phyloP scores from a whole-genome alignment of 2,329 filamentous ascomycete genomes.

The Aureobasidium zeae region DNA sequence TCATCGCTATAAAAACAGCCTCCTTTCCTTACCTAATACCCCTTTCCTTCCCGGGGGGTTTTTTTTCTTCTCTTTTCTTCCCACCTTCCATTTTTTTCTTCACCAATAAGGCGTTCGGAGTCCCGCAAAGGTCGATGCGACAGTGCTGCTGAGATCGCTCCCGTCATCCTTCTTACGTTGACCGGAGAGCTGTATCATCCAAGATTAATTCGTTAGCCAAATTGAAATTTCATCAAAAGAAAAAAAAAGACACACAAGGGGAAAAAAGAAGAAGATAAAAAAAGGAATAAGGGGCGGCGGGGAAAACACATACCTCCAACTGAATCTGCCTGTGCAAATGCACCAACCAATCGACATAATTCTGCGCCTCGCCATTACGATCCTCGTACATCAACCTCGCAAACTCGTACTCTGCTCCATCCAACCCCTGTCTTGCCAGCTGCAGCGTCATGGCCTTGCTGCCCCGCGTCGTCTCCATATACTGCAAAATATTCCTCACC shows the following conservation, averaged over 20 bases:
- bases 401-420: slow-evolving; percentile 95
- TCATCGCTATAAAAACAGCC: no score
- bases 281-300: no score
- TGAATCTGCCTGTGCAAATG: slow-evolving; percentile 90
- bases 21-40: no score
- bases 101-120: slow-evolving; percentile 25
- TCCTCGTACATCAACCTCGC: slow-evolving; percentile 85
- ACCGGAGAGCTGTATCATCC: slow-evolving; percentile 42
- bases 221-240: no score
- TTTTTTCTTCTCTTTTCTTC: no score
- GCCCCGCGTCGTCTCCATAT: slow-evolving; percentile 68
- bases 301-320: slow-evolving; percentile 58
- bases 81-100: no score
- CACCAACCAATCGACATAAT: slow-evolving; percentile 97
- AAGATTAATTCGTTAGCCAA: slow-evolving; percentile 1
- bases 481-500: slow-evolving; percentile 86
- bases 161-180: slow-evolving; percentile 55
- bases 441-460: slow-evolving; percentile 85
- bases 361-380: slow-evolving; percentile 93
- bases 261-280: no score
- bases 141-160: slow-evolving; percentile 21
- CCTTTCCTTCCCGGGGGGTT: no score
- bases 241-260: no score
- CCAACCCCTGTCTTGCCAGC: slow-evolving; percentile 81
- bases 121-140: slow-evolving; percentile 29